phyloP scores from a whole-genome alignment of 345 rosid species.

The Excoecaria cochinchinensis region DNA sequence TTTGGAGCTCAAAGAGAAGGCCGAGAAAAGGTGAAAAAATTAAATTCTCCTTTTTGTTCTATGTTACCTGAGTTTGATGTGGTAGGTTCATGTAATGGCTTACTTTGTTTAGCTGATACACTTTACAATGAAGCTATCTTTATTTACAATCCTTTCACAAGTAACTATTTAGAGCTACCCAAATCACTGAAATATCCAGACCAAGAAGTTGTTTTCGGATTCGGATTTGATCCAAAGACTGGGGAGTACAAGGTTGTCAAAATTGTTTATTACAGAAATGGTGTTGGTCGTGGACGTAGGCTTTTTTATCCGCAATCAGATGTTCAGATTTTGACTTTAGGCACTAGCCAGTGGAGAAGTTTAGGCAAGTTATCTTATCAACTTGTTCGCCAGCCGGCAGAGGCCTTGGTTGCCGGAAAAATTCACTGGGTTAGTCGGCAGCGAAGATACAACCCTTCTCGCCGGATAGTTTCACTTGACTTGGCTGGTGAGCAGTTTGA shows the following conservation, averaged over 20 bases:
- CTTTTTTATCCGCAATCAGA: slow-evolving; percentile 27
- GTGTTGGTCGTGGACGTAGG: slow-evolving; percentile 23
- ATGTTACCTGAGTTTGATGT: slow-evolving; percentile 39
- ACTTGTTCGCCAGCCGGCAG: slow-evolving; percentile 55
- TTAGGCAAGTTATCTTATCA: slow-evolving; percentile 63
- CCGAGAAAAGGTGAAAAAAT: slow-evolving; percentile 23
- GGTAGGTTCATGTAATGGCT: slow-evolving; percentile 48
- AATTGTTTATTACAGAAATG: slow-evolving; percentile 33
- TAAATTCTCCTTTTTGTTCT: slow-evolving; percentile 30
- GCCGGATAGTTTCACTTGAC: slow-evolving; percentile 73
- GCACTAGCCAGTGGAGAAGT: slow-evolving; percentile 51
- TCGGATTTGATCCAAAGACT: slow-evolving; percentile 35
- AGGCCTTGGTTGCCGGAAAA: slow-evolving; percentile 70
- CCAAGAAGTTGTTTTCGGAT: slow-evolving; percentile 41
- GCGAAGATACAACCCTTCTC: slow-evolving; percentile 52
- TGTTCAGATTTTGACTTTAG: slow-evolving; percentile 37
- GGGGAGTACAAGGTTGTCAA: slow-evolving; percentile 42
- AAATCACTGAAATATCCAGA: slow-evolving; percentile 22
- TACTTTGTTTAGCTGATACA: slow-evolving; percentile 40
- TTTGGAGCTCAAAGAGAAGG: slow-evolving; percentile 15
- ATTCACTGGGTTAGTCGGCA: slow-evolving; percentile 79
- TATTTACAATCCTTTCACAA: slow-evolving; percentile 43
- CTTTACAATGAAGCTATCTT: slow-evolving; percentile 21
- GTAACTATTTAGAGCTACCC: slow-evolving; percentile 32
- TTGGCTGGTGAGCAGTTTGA: slow-evolving; percentile 64